Conservation (phyloP, 116 monocot genomes). For the Papilionanthe hybrid region DNA sequence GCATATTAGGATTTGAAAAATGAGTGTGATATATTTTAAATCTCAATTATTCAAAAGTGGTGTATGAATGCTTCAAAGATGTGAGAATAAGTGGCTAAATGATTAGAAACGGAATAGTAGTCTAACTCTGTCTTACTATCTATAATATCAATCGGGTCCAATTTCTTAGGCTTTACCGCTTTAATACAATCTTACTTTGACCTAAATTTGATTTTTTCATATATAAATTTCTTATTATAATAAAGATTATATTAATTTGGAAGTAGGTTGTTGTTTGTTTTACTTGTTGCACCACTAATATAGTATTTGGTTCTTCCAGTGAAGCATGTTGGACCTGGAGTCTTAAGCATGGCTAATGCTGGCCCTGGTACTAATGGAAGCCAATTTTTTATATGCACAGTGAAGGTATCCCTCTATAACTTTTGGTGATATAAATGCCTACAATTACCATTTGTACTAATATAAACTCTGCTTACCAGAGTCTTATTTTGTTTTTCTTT, state of each 20-base stretch:
- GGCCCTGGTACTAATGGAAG: constrained; percentile 85
- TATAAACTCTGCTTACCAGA: not conserved
- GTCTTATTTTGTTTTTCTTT: not conserved
- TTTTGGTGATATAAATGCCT: not conserved
- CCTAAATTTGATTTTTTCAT: no score
- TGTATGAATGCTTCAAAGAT: no score
- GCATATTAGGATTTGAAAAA: no score
- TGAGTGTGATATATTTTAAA: no score
- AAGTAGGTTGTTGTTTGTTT: not conserved
- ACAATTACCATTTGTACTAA: not conserved
- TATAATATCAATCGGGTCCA: no score
- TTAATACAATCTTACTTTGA: no score
- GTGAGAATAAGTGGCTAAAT: no score
- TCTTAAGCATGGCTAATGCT: constrained; percentile 93
- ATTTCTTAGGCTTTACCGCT: no score
- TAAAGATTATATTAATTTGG: not conserved
- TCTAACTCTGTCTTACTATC: no score
- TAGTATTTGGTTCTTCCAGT: constrained; percentile 38
- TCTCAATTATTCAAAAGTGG: no score
- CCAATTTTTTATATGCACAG: constrained; percentile 89
- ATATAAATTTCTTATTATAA: no score
- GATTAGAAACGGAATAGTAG: no score
- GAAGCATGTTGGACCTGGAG: constrained; percentile 77
- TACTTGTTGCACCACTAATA: not conserved
- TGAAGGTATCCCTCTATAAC: constrained; percentile 44